phyloP scores from a whole-genome alignment of 2,329 filamentous ascomycete species.

The Aspergillus puulaauensis region DNA sequence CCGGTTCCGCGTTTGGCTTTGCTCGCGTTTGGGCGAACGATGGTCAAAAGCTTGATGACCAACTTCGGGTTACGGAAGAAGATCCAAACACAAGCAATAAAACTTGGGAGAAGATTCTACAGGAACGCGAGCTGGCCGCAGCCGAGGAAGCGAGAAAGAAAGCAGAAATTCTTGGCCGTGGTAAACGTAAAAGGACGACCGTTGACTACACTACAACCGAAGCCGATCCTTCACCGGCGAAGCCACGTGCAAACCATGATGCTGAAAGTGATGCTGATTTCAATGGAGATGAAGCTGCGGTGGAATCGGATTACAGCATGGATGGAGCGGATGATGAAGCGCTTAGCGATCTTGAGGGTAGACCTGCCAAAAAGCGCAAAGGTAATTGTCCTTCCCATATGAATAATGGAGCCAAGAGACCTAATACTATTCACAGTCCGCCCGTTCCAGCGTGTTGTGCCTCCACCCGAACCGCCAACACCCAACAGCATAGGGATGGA shows the following conservation, averaged over 20 bases:
- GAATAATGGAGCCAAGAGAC: neutral
- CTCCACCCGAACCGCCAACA: conserved; percentile 14
- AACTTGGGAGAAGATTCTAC: conserved; percentile 88
- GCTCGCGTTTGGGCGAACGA: conserved; percentile 92
- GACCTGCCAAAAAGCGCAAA: conserved; percentile 18
- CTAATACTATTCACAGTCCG: conserved; percentile 28
- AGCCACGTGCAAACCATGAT: conserved; percentile 16
- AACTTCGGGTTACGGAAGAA: conserved; percentile 54
- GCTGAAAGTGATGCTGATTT: conserved; percentile 35
- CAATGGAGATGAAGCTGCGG: conserved; percentile 29
- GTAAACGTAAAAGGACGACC: conserved; percentile 69
- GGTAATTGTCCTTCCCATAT: conserved; percentile 11
- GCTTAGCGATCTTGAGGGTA: conserved; percentile 25
- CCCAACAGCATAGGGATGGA: conserved; percentile 15
- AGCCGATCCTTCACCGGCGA: conserved; percentile 21
- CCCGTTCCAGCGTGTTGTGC: conserved; percentile 38
- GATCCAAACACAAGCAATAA: conserved; percentile 59
- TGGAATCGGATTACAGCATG: conserved; percentile 22
- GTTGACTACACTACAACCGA: conserved; percentile 31
- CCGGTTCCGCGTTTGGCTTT: conserved; percentile 82
- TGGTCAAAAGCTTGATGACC: conserved; percentile 64
- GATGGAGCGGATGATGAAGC: conserved; percentile 12
- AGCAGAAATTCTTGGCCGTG: conserved; percentile 77
- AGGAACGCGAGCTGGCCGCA: conserved; percentile 76
- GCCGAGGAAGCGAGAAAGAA: conserved; percentile 68